Conservation (phyloP, 1,139 yeast genomes). For the Eremothecium sinecaudum region DNA sequence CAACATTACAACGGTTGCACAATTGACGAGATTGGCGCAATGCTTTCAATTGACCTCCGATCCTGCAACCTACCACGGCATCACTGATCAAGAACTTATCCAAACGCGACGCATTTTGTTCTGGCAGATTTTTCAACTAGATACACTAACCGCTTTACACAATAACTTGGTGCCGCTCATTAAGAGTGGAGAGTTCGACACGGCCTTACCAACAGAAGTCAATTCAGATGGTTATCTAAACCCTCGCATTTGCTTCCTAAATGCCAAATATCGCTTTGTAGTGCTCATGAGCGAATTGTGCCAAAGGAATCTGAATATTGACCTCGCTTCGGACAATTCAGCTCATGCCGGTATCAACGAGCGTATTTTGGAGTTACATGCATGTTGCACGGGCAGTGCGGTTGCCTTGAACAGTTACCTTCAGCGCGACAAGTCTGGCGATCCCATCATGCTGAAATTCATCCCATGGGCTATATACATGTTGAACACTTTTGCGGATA, state of each 20-base stretch:
- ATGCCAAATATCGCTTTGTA: constrained; percentile 46
- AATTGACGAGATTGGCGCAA: constrained; percentile 43
- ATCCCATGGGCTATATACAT: constrained; percentile 42
- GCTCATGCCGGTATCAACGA: constrained; percentile 40
- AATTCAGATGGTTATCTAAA: constrained; percentile 14
- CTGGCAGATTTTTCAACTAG: constrained; percentile 59
- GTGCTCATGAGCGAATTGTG: constrained; percentile 43
- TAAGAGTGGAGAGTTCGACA: constrained; percentile 47
- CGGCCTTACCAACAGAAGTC: constrained; percentile 42
- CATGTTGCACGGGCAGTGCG: constrained; percentile 40
- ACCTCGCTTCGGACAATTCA: constrained; percentile 11
- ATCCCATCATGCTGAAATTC: constrained; percentile 33
- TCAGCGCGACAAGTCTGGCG: constrained; percentile 10
- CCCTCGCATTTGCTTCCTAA: constrained; percentile 34
- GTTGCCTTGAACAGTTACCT: constrained; percentile 19
- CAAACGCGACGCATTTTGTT: constrained; percentile 48
- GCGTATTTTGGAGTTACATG: constrained; percentile 42
- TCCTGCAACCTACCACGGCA: constrained; percentile 43
- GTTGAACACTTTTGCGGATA: constrained; percentile 45
- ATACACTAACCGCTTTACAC: constrained; percentile 48
- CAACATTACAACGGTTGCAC: constrained; percentile 31
- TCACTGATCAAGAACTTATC: constrained; percentile 40
- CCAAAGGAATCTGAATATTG: constrained; percentile 22
- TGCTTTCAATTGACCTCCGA: constrained; percentile 49
- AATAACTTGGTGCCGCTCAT: constrained; percentile 51